Percentiles rank a stretch among this genome's conserved stretches.
phyloP scores from a whole-genome alignment of 1,139 yeast species.

The Saccharomyces hybrid region DNA sequence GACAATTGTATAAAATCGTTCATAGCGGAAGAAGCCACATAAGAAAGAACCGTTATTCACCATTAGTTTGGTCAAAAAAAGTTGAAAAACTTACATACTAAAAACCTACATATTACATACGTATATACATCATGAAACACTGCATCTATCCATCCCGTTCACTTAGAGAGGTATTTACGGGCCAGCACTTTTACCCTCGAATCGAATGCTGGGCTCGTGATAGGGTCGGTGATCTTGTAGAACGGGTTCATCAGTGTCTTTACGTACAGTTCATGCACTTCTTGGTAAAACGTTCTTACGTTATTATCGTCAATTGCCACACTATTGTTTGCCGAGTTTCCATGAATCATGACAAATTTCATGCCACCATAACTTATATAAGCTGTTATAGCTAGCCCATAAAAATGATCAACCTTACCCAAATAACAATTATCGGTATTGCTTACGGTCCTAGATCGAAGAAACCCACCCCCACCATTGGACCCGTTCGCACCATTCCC shows the following conservation, averaged over 20 bases:
- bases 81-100: background rate
- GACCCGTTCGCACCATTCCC: conserved; percentile 9
- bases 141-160: background rate
- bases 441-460: conserved; percentile 21
- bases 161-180: conserved; percentile 50
- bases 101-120: background rate
- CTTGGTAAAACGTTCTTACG: conserved; percentile 75
- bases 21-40: conserved; percentile 6
- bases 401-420: conserved; percentile 78
- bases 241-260: conserved; percentile 84
- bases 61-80: background rate
- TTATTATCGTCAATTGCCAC: conserved; percentile 54
- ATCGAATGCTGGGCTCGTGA: conserved; percentile 70
- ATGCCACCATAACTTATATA: conserved; percentile 84
- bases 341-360: conserved; percentile 73
- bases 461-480: conserved; percentile 12
- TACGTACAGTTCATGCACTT: conserved; percentile 79
- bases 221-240: conserved; percentile 67
- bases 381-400: conserved; percentile 72
- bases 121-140: background rate
- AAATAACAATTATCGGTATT: conserved; percentile 41
- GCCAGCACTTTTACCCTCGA: conserved; percentile 63
- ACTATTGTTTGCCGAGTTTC: conserved; percentile 30
- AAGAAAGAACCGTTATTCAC: background rate
- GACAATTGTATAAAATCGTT: conserved; percentile 17